phyloP scores from a whole-genome alignment of 1,139 yeast genomes.

The Ashbya aceris region DNA sequence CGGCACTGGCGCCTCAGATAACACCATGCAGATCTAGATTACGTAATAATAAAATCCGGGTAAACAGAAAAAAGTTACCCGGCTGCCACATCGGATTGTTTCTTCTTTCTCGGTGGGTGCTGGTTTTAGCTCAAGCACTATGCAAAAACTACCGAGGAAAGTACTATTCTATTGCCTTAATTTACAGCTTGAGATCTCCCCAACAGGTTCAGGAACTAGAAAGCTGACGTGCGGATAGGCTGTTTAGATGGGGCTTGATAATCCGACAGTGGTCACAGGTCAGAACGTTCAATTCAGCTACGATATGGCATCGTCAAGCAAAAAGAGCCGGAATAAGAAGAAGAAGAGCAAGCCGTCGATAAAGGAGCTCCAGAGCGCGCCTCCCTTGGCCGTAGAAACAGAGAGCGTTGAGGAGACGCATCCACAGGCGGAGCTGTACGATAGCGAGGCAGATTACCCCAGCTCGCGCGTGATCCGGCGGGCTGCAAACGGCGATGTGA shows the following conservation, averaged over 20 bases:
- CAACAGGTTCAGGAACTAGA: background rate
- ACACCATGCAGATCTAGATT: too few relatives aligned
- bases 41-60: too few relatives aligned
- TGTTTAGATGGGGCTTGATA: constrained; percentile 2
- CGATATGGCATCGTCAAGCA: constrained; percentile 1
- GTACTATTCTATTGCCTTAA: too few relatives aligned
- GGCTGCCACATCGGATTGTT: too few relatives aligned
- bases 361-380: constrained; percentile 7
- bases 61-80: too few relatives aligned
- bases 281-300: constrained; percentile 8
- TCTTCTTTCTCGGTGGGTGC: too few relatives aligned
- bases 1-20: too few relatives aligned
- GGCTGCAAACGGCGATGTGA: constrained; percentile 65
- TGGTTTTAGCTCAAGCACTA: too few relatives aligned
- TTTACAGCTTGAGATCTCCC: too few relatives aligned
- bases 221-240: background rate
- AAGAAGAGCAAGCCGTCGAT: constrained; percentile 25
- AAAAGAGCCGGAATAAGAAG: constrained; percentile 11
- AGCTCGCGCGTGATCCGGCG: constrained; percentile 63
- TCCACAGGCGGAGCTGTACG: constrained; percentile 39
- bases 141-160: too few relatives aligned
- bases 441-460: constrained; percentile 60
- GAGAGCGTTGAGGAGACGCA: background rate
- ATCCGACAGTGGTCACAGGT: constrained; percentile 5
- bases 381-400: background rate